These are phyloP conservation scores for Didymella lethalis DNA, from an alignment of 2,329 filamentous ascomycete genomes.

Conservation along the genomic window DNA sequence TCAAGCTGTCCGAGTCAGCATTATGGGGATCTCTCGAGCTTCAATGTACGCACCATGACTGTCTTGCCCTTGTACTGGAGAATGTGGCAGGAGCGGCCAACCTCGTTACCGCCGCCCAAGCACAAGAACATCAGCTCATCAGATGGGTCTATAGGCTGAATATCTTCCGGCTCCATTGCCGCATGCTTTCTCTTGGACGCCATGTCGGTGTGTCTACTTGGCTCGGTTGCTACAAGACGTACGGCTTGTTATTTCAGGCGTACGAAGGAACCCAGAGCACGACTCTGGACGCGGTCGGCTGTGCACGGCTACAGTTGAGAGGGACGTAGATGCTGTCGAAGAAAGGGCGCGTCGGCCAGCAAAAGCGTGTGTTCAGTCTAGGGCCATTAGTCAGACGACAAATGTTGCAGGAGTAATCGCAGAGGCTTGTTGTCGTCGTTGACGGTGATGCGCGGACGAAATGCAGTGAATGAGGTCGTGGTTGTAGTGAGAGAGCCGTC, in stretches of 20 bases:
- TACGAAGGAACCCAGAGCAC: too few relatives aligned
- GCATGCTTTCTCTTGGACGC: conserved; percentile 90
- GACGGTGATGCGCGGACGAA: conserved; percentile 4
- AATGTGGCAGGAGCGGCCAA: conserved; percentile 96
- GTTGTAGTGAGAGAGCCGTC: conserved; percentile 5
- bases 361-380: conserved; percentile 7
- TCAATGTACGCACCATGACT: conserved; percentile 78
- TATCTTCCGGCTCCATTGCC: conserved; percentile 76
- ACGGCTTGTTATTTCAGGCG: background rate
- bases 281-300: background rate
- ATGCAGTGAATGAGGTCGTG: conserved; percentile 2
- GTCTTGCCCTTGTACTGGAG: conserved; percentile 99
- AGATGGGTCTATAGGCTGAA: conserved; percentile 89
- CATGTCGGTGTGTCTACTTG: conserved; percentile 61
- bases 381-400: conserved; percentile 19
- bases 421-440: background rate
- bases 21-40: background rate
- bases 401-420: conserved; percentile 4
- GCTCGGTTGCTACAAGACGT: background rate
- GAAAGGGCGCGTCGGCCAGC: conserved; percentile 11
- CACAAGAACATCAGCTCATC: conserved; percentile 96
- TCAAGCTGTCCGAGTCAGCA: conserved; percentile 72
- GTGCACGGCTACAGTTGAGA: background rate
- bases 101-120: conserved; percentile 94
- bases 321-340: conserved; percentile 1